Evolutionary conservation across 164 flowering plant genomes (phyloP).

Genomic region (Warburgia ugandensis): DNA sequence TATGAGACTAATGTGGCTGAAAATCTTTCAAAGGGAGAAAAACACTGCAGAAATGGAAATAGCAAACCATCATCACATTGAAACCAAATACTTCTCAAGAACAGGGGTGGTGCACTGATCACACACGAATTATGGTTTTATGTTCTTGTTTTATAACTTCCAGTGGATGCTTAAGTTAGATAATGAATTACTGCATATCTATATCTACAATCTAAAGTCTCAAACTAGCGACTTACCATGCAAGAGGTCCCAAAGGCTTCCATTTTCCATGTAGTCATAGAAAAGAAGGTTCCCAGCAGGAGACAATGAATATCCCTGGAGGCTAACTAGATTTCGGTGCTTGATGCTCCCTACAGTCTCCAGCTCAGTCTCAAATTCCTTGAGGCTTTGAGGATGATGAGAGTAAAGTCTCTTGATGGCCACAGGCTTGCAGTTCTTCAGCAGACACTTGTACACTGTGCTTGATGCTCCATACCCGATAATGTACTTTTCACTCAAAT

Average conservation of each 20-base stretch:
- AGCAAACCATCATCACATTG: too few relatives aligned
- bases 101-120: too few relatives aligned
- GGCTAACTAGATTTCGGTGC: slow-evolving; percentile 89
- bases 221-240: slow-evolving; percentile 93
- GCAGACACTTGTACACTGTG: slow-evolving; percentile 91
- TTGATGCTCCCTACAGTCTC: slow-evolving; percentile 93
- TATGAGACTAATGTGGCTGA: too few relatives aligned
- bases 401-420: slow-evolving; percentile 87
- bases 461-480: slow-evolving; percentile 98
- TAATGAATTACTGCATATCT: too few relatives aligned
- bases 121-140: too few relatives aligned
- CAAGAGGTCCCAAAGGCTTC: slow-evolving; percentile 95
- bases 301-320: slow-evolving; percentile 90
- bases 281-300: slow-evolving; percentile 85
- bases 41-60: too few relatives aligned
- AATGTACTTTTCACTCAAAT: slow-evolving; percentile 83
- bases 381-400: slow-evolving; percentile 66
- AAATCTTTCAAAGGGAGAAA: too few relatives aligned
- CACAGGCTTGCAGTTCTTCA: slow-evolving; percentile 90
- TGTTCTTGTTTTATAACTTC: too few relatives aligned
- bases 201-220: too few relatives aligned
- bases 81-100: too few relatives aligned
- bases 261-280: slow-evolving; percentile 98
- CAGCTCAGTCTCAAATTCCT: slow-evolving; percentile 95
- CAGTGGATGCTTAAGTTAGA: too few relatives aligned